phyloP scores from a whole-genome alignment of 805 yeast species.

The Saccharomyces cerevisiae region DNA sequence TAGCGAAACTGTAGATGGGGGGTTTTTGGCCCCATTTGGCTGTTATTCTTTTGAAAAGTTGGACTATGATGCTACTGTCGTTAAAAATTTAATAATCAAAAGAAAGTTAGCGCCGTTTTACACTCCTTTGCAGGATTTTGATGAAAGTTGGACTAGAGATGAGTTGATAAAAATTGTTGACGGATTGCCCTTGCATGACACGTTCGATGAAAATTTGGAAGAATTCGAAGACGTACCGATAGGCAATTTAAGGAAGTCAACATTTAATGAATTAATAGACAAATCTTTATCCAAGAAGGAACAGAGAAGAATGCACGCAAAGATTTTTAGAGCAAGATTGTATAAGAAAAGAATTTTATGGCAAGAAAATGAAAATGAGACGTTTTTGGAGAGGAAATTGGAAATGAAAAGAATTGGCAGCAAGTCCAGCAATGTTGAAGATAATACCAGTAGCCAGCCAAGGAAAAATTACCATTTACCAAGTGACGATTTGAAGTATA shows the following conservation, averaged over 20 bases:
- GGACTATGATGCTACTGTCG: slow-evolving; percentile 67
- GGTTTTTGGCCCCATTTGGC: slow-evolving; percentile 86
- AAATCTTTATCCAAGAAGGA: slow-evolving; percentile 24
- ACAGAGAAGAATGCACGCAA: slow-evolving; percentile 23
- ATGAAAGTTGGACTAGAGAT: slow-evolving; percentile 60
- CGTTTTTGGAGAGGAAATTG: slow-evolving; percentile 47
- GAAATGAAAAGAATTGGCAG: background rate
- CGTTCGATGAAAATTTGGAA: slow-evolving; percentile 33
- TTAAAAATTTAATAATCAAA: slow-evolving; percentile 58
- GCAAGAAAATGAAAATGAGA: slow-evolving; percentile 54
- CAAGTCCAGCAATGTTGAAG: slow-evolving; percentile 1
- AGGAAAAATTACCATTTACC: slow-evolving; percentile 15
- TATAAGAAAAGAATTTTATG: slow-evolving; percentile 36
- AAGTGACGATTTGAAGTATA: slow-evolving; percentile 38
- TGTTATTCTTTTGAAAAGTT: slow-evolving; percentile 65
- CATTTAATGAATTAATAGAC: slow-evolving; percentile 28
- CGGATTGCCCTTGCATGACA: slow-evolving; percentile 49
- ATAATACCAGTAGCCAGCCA: slow-evolving; percentile 39
- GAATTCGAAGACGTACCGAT: slow-evolving; percentile 30
- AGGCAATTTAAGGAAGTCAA: slow-evolving; percentile 20
- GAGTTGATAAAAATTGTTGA: slow-evolving; percentile 49
- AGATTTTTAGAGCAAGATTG: slow-evolving; percentile 29
- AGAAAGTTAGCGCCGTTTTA: slow-evolving; percentile 83
- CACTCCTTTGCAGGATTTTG: slow-evolving; percentile 78
- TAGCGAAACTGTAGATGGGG: slow-evolving; percentile 84